These are phyloP conservation scores for Solanum ossicruentum DNA, from an alignment of 257 asterid species.

Conservation along the genomic window DNA sequence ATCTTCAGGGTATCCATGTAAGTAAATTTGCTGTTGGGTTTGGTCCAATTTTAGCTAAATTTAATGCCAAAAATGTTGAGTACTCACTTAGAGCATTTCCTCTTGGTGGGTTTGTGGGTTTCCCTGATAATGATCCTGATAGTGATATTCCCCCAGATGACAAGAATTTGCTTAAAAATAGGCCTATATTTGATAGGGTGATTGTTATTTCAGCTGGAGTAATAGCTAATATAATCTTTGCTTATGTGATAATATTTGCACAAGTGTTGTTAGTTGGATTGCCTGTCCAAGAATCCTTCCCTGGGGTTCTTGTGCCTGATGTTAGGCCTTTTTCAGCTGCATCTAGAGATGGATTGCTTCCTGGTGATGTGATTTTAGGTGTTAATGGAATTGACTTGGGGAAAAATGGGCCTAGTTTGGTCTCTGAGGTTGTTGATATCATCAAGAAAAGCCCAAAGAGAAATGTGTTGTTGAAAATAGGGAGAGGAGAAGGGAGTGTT, in stretches of 20 bases:
- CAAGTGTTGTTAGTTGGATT: constrained; percentile 85
- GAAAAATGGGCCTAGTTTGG: constrained; percentile 54
- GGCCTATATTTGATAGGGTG: constrained; percentile 77
- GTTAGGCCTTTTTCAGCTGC: constrained; percentile 93
- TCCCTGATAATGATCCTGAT: constrained; percentile 96
- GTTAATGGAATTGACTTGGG: constrained; percentile 42
- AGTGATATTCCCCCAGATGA: constrained; percentile 90
- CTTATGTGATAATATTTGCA: constrained; percentile 53
- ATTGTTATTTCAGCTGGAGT: constrained; percentile 96
- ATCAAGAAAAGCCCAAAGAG: constrained; percentile 52
- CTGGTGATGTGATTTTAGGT: constrained; percentile 85
- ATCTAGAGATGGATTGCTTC: constrained; percentile 60
- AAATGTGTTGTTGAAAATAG: constrained; percentile 46
- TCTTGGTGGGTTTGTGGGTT: constrained; percentile 94
- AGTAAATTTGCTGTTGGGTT: constrained; percentile 96
- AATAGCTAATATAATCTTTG: constrained; percentile 74
- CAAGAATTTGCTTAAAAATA: constrained; percentile 64
- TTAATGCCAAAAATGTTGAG: constrained; percentile 75
- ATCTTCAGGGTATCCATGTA: constrained; percentile 91
- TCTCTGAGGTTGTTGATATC: constrained; percentile 69
- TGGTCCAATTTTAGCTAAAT: constrained; percentile 87
- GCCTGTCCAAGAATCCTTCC: constrained; percentile 94
- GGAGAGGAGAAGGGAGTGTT: constrained; percentile 43
- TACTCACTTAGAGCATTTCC: constrained; percentile 92
- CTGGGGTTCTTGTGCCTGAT: constrained; percentile 94